These are phyloP conservation scores for Vinca major DNA, from an alignment of 305 asterid genomes.

Conservation along the genomic window DNA sequence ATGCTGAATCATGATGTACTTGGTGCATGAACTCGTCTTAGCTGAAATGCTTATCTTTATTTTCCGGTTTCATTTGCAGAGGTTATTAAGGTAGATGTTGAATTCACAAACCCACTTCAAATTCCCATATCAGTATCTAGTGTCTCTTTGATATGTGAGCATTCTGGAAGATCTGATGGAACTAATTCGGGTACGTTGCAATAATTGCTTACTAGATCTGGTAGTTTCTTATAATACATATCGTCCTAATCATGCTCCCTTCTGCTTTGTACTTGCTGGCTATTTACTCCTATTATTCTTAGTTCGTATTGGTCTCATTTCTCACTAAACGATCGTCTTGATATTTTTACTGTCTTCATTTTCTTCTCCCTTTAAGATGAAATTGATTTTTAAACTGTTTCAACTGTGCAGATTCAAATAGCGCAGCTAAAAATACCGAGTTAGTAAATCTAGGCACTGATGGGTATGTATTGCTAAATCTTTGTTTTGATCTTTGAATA, in stretches of 20 bases:
- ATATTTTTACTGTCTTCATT: background rate
- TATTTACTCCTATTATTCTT: background rate
- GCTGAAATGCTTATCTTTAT: slow-evolving; percentile 6
- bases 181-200: slow-evolving; percentile 45
- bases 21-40: too few species aligned
- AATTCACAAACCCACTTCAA: slow-evolving; percentile 87
- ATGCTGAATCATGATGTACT: too few species aligned
- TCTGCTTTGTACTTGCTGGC: slow-evolving; percentile 6
- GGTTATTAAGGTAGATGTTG: slow-evolving; percentile 68
- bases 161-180: slow-evolving; percentile 44
- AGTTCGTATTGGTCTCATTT: background rate
- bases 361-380: background rate
- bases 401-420: slow-evolving; percentile 41
- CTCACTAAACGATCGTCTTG: background rate
- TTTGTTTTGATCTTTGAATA: too few species aligned
- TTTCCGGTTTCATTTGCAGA: slow-evolving; percentile 45
- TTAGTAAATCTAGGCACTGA: slow-evolving; percentile 37
- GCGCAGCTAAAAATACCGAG: slow-evolving; percentile 41
- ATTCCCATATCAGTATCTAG: slow-evolving; percentile 75
- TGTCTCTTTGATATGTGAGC: slow-evolving; percentile 72
- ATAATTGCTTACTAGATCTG: slow-evolving; percentile 6
- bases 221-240: background rate
- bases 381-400: slow-evolving; percentile 5
- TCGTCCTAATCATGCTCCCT: background rate
- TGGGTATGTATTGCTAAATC: slow-evolving; percentile 37